phyloP scores from a whole-genome alignment of 106 monocot genomes.

The Allium fistulosum region DNA sequence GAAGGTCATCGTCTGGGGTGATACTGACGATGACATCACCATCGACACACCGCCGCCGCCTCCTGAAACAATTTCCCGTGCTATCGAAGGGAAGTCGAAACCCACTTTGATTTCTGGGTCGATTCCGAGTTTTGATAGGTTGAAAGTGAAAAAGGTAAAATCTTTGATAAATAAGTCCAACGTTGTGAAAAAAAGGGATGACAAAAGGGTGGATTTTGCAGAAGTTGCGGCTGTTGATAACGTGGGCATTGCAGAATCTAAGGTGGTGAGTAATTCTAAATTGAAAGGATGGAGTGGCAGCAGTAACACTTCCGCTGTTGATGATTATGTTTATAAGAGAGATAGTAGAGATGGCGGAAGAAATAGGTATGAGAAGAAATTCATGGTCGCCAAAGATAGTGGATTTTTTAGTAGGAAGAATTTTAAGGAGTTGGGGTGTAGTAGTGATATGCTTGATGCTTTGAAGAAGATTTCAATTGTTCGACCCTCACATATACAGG shows the following conservation, averaged over 20 bases:
- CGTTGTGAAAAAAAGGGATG: neutral
- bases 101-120: slow-evolving; percentile 10
- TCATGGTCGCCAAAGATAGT: slow-evolving; percentile 11
- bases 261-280: slow-evolving; percentile 3
- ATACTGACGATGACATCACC: slow-evolving; percentile 23
- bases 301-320: neutral
- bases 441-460: slow-evolving; percentile 45
- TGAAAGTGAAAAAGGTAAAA: slow-evolving; percentile 50
- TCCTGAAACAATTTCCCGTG: no score
- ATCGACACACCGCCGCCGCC: slow-evolving; percentile 23
- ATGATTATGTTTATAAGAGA: slow-evolving; percentile 4
- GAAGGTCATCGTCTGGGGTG: slow-evolving; percentile 83
- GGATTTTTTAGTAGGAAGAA: slow-evolving; percentile 75
- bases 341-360: no score
- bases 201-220: neutral
- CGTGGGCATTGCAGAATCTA: neutral
- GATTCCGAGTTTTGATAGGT: slow-evolving; percentile 42
- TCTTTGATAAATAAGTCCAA: slow-evolving; percentile 15
- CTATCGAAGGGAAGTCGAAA: slow-evolving; percentile 6
- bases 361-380: slow-evolving; percentile 2
- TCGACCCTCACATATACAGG: slow-evolving; percentile 96
- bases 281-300: slow-evolving; percentile 29
- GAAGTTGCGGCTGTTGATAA: neutral
- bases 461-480: slow-evolving; percentile 33
- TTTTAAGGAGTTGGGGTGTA: slow-evolving; percentile 76